A percentile compares a stretch with the other conserved stretches of the same genome.
These are phyloP conservation scores for Prototheca cutis DNA, from an alignment of 163 green algal species.

Conservation along the genomic window DNA sequence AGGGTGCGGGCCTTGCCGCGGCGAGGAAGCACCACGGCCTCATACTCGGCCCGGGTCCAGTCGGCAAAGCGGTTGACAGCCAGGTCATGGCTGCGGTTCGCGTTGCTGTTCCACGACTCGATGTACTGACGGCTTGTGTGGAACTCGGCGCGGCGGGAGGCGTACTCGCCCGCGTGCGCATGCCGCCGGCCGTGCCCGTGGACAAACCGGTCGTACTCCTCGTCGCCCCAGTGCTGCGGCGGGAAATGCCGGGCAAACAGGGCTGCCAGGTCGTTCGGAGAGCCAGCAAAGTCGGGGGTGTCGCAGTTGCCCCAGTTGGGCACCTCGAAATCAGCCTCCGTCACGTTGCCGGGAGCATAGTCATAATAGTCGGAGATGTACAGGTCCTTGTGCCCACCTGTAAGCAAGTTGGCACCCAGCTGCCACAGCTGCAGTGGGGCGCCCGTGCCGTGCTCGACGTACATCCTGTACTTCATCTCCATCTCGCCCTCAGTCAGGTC, in stretches of 20 bases:
- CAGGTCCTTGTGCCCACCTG: slow-evolving; percentile 46
- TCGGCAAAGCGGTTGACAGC: slow-evolving; percentile 55
- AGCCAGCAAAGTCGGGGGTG: background rate
- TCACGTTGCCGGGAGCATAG: slow-evolving; percentile 13
- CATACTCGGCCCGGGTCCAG: slow-evolving; percentile 45
- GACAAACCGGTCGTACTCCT: slow-evolving; percentile 35
- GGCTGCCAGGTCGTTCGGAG: background rate
- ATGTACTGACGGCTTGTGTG: slow-evolving; percentile 19
- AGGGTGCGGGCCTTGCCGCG: background rate
- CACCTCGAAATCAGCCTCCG: slow-evolving; percentile 5
- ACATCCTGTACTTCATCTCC: slow-evolving; percentile 40
- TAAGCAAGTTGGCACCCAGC: slow-evolving; percentile 50
- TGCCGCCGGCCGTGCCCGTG: slow-evolving; percentile 33
- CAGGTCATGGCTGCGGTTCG: slow-evolving; percentile 17
- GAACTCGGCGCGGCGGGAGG: slow-evolving; percentile 18
- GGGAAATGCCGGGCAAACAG: background rate
- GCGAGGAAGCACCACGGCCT: slow-evolving; percentile 18
- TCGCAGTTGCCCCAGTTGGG: background rate
- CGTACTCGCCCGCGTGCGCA: slow-evolving; percentile 26
- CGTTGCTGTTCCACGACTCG: slow-evolving; percentile 4
- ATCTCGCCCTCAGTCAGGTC: slow-evolving; percentile 15
- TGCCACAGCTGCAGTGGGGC: slow-evolving; percentile 48
- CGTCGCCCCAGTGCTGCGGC: slow-evolving; percentile 16
- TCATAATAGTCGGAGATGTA: slow-evolving; percentile 45
- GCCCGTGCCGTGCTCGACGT: slow-evolving; percentile 24